Evolutionary conservation across 352 stramenopile genomes (phyloP), one percentile per base, ranked within the genome.

Genomic region (Phytophthora colocasiae): DNA sequence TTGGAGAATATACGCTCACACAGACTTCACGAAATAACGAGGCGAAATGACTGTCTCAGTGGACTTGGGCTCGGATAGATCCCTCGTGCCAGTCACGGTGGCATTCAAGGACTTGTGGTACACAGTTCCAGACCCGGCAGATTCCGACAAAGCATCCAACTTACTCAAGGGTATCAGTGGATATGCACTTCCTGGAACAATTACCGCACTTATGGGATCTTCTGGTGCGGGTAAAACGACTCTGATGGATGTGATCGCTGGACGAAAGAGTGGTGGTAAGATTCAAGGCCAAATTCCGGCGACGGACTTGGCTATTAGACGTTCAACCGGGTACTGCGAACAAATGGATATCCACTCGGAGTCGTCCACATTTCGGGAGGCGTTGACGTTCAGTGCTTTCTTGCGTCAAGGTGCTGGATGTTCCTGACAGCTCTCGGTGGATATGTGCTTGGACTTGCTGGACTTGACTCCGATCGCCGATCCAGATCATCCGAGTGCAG

Each of bases 51-150:
- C 29, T 2, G 3, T 59, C 0, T 41, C 26, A n/a, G 38, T 70
- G 34, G 22, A 36, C 31, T 10, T 15, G 6, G n/a, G n/a, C 3
- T 7, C 29, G n/a, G n/a, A n/a, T n/a, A n/a, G n/a, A n/a, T 19
- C 19, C 19, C n/a, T n/a, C 31, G 27, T 50, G 4, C 55, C 62
- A 0, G 55, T 70, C 24, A 66, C 39, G 2, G 17, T 65, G 8
- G 62, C 62, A 6, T 65, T 69, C 14, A 69, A 43, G 22, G 45
- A 64, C 31, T 26, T 63, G 14, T 65, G 46, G 62, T 65, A 70
- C 27, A 61, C 29, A 15, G 62, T 70, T 4, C 47, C 54, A 6
- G 40, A 65, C 29, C 53, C 53, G 4, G n/a, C 27, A 0, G 46
- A 65, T 27, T 43, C 59, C 2, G 51, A 51, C 12, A 68, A 3